Evolutionary conservation across 2,329 filamentous ascomycete species (phyloP).

Genomic region (Penicillium glabrum): DNA sequence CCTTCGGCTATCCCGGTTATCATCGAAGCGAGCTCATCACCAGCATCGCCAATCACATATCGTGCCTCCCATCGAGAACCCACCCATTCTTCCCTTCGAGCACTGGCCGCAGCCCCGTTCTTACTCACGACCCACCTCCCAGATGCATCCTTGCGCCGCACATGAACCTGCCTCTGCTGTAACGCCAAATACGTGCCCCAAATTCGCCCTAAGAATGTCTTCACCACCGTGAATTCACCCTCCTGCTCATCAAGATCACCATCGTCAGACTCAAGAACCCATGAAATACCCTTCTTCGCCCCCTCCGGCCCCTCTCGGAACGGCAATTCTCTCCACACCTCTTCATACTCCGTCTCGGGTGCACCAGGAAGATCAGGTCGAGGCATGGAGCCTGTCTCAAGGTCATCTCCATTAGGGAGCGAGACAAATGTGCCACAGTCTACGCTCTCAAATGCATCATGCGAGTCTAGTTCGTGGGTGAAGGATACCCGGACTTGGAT

Average conservation of each 20-base stretch:
- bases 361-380: constrained; percentile 34
- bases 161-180: constrained; percentile 24
- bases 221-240: constrained; percentile 18
- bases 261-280: constrained; percentile 30
- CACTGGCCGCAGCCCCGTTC: constrained; percentile 27
- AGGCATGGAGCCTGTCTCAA: constrained; percentile 42
- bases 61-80: constrained; percentile 14
- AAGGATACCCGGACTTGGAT: constrained; percentile 35
- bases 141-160: constrained; percentile 3
- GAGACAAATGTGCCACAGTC: constrained; percentile 40
- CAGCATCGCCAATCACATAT: constrained; percentile 18
- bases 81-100: constrained; percentile 29
- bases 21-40: constrained; percentile 22
- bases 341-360: constrained; percentile 57
- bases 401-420: constrained; percentile 41
- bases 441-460: constrained; percentile 30
- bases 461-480: constrained; percentile 42
- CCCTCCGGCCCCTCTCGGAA: constrained; percentile 33
- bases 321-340: constrained; percentile 60
- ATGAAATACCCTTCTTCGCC: constrained; percentile 21
- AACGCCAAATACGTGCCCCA: constrained; percentile 33
- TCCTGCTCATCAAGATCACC: constrained; percentile 8
- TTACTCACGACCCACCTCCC: constrained; percentile 17
- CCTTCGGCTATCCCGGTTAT: constrained; percentile 13
- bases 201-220: constrained; percentile 32